These are phyloP conservation scores for Aureobasidium leucospermi DNA, from an alignment of 2,329 filamentous ascomycete genomes.

Conservation along the genomic window DNA sequence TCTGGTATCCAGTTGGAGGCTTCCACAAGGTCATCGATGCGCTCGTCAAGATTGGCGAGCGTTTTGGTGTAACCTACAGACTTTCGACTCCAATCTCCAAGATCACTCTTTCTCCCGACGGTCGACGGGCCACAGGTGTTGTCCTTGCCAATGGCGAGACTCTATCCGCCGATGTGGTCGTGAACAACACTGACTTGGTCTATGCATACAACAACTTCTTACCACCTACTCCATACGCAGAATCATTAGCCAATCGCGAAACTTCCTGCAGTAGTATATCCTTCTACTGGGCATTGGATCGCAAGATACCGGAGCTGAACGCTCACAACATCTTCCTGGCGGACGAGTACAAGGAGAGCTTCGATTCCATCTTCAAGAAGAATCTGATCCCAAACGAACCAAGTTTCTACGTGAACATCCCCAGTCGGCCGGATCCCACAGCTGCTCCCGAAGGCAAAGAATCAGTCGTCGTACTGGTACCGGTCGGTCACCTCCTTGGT, in stretches of 20 bases:
- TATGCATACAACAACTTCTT: conserved; percentile 68
- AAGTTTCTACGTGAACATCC: conserved; percentile 72
- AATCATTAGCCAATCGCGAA: conserved; percentile 41
- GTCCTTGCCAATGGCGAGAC: conserved; percentile 50
- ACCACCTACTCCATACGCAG: conserved; percentile 38
- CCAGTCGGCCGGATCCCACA: conserved; percentile 58
- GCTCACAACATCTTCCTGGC: conserved; percentile 74
- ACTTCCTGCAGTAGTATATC: conserved; percentile 67
- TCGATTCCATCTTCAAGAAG: conserved; percentile 66
- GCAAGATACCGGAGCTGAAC: conserved; percentile 53
- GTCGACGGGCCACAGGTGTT: conserved; percentile 51
- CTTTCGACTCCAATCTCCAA: conserved; percentile 51
- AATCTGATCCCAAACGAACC: conserved; percentile 61
- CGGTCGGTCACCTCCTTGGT: conserved; percentile 58
- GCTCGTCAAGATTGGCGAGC: conserved; percentile 55
- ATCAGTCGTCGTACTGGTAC: conserved; percentile 61
- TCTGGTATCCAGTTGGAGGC: conserved; percentile 66
- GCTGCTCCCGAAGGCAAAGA: conserved; percentile 62
- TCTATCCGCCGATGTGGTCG: conserved; percentile 57
- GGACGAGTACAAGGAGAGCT: conserved; percentile 63
- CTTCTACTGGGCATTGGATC: conserved; percentile 66
- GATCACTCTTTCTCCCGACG: conserved; percentile 48
- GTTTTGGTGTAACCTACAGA: conserved; percentile 55
- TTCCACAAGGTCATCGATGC: conserved; percentile 59
- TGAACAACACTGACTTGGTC: conserved; percentile 67